Evolutionary conservation across 2,329 filamentous ascomycete species (phyloP), one percentile per base, ranked within the genome.

Genomic region (Amauroascus verrucosus): DNA sequence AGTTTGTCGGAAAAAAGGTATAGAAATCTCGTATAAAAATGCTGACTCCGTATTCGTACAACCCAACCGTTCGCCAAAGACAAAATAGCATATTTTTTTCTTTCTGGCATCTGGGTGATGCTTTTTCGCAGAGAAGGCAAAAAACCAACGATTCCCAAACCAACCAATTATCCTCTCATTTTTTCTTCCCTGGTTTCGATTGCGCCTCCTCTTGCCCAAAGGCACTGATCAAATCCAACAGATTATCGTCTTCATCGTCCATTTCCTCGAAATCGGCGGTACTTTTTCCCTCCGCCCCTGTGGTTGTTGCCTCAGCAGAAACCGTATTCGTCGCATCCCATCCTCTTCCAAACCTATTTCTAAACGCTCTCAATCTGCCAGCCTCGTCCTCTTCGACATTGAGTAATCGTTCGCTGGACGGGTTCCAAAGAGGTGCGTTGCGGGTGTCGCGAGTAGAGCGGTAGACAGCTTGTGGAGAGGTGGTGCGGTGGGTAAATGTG

Each of bases 341-440:
- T 9, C 82, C 82, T 55, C 85, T 77, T 24, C 93, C 93, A 74
- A 90, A 98, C 54, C 86, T 80, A 57, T 79, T 79, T 63, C 93
- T 79, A 75, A 98, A 98, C 53, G 87, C 86, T 50, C 84, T 86
- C 64, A 98, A 73, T 65, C 86, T 82, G 16, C 93, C 93, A 2
- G 93, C 91, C 77, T 97, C 93, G 69, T 98, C 93, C 58, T 94
- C 83, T 73, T 98, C 93, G 54, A 96, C 79, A 68, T 93, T 95
- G 67, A 84, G 75, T 63, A 98, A 76, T 57, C 85, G 85, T 71
- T 83, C 82, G 60, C 86, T 84, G 55, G 77, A 83, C 0, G 93
- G 93, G 69, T 97, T 93, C 93, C 93, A 98, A 51, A 95, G 72
- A 1, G 87, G 75, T 64, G 87, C 84, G 76, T 97, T 98, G 63